phyloP scores from a whole-genome alignment of 2,329 filamentous ascomycete species.

The Alternaria brassicicola region DNA sequence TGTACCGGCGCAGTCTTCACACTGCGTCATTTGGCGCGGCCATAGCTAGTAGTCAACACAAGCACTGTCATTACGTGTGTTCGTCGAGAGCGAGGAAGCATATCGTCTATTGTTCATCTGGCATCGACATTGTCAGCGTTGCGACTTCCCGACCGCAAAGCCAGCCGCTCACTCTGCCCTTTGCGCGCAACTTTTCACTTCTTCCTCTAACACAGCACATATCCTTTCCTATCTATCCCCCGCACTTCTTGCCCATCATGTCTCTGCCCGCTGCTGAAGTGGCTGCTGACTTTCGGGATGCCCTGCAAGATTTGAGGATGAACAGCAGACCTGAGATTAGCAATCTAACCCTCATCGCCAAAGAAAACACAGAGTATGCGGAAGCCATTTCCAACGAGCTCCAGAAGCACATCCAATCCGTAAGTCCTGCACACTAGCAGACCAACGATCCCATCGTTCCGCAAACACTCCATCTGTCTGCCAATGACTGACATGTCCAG shows the following conservation, averaged over 20 bases:
- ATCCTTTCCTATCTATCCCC: slow-evolving; percentile 31
- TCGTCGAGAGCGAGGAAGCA: slow-evolving; percentile 50
- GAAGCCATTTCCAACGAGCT: slow-evolving; percentile 89
- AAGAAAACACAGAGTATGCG: slow-evolving; percentile 95
- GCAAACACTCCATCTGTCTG: neutral
- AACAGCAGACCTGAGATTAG: slow-evolving; percentile 96
- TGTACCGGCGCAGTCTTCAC: slow-evolving; percentile 39
- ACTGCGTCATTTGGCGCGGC: slow-evolving; percentile 42
- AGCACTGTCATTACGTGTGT: slow-evolving; percentile 50
- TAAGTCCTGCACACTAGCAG: slow-evolving; percentile 61
- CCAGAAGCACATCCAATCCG: slow-evolving; percentile 91
- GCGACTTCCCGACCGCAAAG: slow-evolving; percentile 32
- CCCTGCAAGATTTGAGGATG: slow-evolving; percentile 85
- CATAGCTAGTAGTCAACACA: slow-evolving; percentile 59
- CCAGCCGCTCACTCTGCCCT: slow-evolving; percentile 28
- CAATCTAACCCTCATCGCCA: slow-evolving; percentile 95
- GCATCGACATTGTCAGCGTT: slow-evolving; percentile 35
- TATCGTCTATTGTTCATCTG: slow-evolving; percentile 47
- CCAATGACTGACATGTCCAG: slow-evolving; percentile 58
- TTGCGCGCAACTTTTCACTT: slow-evolving; percentile 24
- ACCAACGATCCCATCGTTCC: neutral
- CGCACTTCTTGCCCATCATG: slow-evolving; percentile 61
- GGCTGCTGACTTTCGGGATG: slow-evolving; percentile 91
- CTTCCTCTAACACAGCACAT: slow-evolving; percentile 13
- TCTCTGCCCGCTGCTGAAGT: slow-evolving; percentile 79